Conservation (phyloP, 2,329 filamentous ascomycete genomes). For the Claviceps paspali region DNA sequence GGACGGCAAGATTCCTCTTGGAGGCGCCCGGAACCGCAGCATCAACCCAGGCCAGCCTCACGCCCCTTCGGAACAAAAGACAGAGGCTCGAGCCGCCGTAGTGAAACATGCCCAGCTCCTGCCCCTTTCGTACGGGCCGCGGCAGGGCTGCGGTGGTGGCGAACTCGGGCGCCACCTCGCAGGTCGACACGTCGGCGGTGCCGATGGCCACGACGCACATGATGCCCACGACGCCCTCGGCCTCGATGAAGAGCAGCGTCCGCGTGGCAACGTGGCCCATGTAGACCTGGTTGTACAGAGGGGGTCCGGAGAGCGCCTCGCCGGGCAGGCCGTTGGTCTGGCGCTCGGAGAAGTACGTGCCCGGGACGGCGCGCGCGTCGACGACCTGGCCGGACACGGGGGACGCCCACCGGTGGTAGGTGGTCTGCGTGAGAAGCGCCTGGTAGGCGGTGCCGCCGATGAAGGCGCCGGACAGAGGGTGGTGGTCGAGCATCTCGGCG, state of each 20-base stretch:
- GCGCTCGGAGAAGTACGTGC: neutral
- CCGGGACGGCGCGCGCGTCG: neutral
- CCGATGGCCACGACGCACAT: constrained; percentile 54
- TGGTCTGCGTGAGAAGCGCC: neutral
- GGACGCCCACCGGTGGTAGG: neutral
- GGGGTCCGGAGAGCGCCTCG: too few species aligned
- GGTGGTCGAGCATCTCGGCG: constrained; percentile 39
- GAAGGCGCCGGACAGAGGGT: constrained; percentile 33
- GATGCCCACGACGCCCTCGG: constrained; percentile 48
- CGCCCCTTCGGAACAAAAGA: neutral
- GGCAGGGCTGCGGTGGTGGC: neutral
- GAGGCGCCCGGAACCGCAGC: neutral
- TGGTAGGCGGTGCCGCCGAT: neutral
- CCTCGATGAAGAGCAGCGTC: constrained; percentile 35
- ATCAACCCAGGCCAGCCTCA: neutral
- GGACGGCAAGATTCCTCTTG: neutral
- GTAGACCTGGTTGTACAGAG: neutral
- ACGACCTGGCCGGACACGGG: neutral
- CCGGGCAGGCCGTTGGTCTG: too few species aligned
- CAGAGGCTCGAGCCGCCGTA: neutral
- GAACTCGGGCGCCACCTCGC: constrained; percentile 29
- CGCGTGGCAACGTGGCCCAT: neutral
- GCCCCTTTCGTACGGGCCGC: neutral
- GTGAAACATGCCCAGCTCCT: neutral
- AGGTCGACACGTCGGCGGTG: constrained; percentile 57